phyloP scores from a whole-genome alignment of 331 rosid species.

The Acacia concinna region DNA sequence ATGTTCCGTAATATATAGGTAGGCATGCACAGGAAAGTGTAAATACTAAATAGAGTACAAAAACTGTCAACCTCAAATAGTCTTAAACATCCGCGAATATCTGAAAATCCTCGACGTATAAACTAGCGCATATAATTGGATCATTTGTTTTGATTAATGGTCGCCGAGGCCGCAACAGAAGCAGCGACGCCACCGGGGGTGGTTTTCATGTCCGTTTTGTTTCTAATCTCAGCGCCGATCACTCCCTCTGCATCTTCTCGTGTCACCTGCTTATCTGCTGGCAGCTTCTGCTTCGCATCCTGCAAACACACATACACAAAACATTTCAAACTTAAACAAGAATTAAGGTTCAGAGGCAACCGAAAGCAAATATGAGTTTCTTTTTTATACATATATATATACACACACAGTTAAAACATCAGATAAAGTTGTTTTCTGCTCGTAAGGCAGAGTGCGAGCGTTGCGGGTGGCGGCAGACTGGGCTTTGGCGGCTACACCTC shows the following conservation, averaged over 20 bases:
- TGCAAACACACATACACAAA: constrained; percentile 11
- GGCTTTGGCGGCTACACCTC: constrained; percentile 49
- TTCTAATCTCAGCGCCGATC: constrained; percentile 63
- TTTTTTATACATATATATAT: too few relatives aligned
- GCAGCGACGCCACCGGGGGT: constrained; percentile 61
- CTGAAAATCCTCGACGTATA: neutral
- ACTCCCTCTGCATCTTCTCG: constrained; percentile 67
- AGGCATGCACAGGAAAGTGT: neutral
- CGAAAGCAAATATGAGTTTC: neutral
- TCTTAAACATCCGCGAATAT: neutral
- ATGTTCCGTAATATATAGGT: neutral
- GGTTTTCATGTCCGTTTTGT: constrained; percentile 52
- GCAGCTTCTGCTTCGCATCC: constrained; percentile 48
- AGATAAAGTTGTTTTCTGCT: constrained; percentile 40
- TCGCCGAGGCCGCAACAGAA: constrained; percentile 47
- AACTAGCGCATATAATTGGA: neutral
- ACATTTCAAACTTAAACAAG: neutral
- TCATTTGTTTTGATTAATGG: constrained; percentile 47
- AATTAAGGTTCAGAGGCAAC: neutral
- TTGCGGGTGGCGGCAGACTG: constrained; percentile 52
- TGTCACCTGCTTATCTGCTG: constrained; percentile 51
- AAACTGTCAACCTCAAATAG: neutral
- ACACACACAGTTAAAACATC: constrained; percentile 44
- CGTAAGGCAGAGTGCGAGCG: constrained; percentile 24
- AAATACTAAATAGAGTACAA: neutral